Conservation (phyloP, 805 yeast species). For the Wickerhamomyces ciferrii region DNA sequence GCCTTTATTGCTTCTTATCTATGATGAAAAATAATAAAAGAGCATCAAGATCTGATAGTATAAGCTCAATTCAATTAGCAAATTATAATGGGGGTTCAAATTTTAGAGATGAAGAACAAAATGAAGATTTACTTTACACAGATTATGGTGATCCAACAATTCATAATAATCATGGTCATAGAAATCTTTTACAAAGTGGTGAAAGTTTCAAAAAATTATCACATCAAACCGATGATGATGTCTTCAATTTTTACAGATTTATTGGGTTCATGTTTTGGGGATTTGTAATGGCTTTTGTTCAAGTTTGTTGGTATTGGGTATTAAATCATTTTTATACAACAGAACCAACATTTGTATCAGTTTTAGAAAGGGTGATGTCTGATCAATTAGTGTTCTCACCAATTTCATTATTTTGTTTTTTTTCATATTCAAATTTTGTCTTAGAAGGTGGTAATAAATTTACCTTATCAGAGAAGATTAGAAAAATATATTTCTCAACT, state of each 20-base stretch:
- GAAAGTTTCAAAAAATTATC: conserved; percentile 25
- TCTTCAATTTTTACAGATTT: conserved; percentile 65
- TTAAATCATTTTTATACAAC: conserved; percentile 72
- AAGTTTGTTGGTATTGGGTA: conserved; percentile 84
- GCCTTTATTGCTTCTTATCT: conserved; percentile 17
- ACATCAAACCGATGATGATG: conserved; percentile 20
- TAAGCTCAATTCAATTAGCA: conserved; percentile 12
- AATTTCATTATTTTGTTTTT: conserved; percentile 70
- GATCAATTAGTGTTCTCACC: conserved; percentile 93
- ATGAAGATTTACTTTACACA: conserved; percentile 19
- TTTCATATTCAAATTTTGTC: conserved; percentile 77
- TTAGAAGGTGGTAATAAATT: conserved; percentile 69
- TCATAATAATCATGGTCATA: conserved; percentile 21
- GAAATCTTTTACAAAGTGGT: conserved; percentile 15
- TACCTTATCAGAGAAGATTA: conserved; percentile 59
- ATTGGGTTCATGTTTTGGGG: conserved; percentile 88
- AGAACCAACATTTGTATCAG: conserved; percentile 81
- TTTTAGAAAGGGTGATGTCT: conserved; percentile 78
- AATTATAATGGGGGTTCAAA: conserved; percentile 1
- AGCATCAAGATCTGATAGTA: conserved; percentile 1
- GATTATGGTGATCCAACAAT: conserved; percentile 26
- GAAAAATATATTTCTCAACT: conserved; percentile 62
- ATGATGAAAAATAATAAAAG: conserved; percentile 5
- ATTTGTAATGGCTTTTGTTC: conserved; percentile 71
- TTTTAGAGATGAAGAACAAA: conserved; percentile 7